Conservation (phyloP, 352 stramenopile species). For the Phytopythium boreale region DNA sequence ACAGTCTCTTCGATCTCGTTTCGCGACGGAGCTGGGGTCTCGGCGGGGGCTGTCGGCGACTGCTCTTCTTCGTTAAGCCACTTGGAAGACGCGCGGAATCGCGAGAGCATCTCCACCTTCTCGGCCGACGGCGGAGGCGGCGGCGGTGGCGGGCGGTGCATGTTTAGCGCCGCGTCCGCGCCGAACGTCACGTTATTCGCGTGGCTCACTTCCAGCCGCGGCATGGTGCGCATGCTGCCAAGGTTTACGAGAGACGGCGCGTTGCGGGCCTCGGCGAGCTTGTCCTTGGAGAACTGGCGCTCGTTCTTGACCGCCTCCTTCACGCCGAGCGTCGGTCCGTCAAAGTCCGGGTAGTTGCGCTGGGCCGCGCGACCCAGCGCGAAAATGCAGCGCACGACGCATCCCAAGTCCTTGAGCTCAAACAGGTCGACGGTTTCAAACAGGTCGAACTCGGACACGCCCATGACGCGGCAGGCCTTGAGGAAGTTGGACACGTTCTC, state of each 20-base stretch:
- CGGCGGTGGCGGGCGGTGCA: slow-evolving; percentile 53
- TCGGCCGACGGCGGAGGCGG: slow-evolving; percentile 68
- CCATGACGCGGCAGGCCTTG: slow-evolving; percentile 76
- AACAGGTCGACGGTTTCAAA: slow-evolving; percentile 91
- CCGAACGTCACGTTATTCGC: slow-evolving; percentile 77
- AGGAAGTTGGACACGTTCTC: slow-evolving; percentile 89
- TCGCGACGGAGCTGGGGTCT: slow-evolving; percentile 25
- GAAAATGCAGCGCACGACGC: slow-evolving; percentile 80
- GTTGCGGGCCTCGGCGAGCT: slow-evolving; percentile 60
- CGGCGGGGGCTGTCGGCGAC: not conserved
- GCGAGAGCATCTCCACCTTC: slow-evolving; percentile 67
- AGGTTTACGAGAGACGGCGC: slow-evolving; percentile 62
- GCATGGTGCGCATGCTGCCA: slow-evolving; percentile 73
- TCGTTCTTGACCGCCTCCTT: slow-evolving; percentile 82
- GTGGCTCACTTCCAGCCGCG: slow-evolving; percentile 42
- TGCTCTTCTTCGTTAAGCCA: slow-evolving; percentile 23
- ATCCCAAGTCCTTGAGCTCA: slow-evolving; percentile 83
- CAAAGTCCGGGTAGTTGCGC: slow-evolving; percentile 68
- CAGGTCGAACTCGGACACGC: slow-evolving; percentile 87
- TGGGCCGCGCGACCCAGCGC: slow-evolving; percentile 71
- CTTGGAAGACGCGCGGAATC: slow-evolving; percentile 41
- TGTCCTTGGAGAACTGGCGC: slow-evolving; percentile 61
- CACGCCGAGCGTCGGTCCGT: slow-evolving; percentile 72
- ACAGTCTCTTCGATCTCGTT: slow-evolving; percentile 34
- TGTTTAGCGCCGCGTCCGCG: slow-evolving; percentile 49